A percentile compares a stretch with the other conserved stretches of the same genome.
Conservation (phyloP, 176 grass and related monocot genomes). For the Oryza glumipatula region DNA sequence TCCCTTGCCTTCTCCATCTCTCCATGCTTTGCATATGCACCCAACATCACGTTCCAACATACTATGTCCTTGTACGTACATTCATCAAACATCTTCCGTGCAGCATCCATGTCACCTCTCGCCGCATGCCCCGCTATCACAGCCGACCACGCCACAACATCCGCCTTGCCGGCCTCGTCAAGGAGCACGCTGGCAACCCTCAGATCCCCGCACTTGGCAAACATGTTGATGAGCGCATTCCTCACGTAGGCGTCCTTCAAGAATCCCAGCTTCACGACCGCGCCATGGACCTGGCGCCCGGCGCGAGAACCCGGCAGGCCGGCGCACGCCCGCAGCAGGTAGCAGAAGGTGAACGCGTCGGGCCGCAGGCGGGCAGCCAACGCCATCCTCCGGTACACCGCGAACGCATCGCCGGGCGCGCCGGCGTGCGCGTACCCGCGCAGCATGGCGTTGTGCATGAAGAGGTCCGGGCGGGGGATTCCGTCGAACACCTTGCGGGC, state of each 20-base stretch:
- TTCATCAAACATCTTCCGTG: slow-evolving; percentile 48
- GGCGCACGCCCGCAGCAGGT: slow-evolving; percentile 45
- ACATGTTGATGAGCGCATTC: slow-evolving; percentile 56
- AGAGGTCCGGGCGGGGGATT: slow-evolving; percentile 51
- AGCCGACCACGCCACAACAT: slow-evolving; percentile 46
- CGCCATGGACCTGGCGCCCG: slow-evolving; percentile 46
- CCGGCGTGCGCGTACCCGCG: slow-evolving; percentile 28
- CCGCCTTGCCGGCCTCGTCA: background rate
- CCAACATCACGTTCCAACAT: slow-evolving; percentile 57
- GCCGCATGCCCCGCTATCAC: slow-evolving; percentile 24
- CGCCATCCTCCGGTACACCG: slow-evolving; percentile 31
- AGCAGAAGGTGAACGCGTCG: slow-evolving; percentile 50
- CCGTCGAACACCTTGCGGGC: slow-evolving; percentile 49
- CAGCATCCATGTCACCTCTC: slow-evolving; percentile 40
- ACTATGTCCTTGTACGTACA: slow-evolving; percentile 44
- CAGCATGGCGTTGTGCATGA: slow-evolving; percentile 58
- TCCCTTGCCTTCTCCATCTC: slow-evolving; percentile 47
- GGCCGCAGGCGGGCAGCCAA: background rate
- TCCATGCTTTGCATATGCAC: slow-evolving; percentile 41
- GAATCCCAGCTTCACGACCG: slow-evolving; percentile 43
- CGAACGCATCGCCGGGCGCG: slow-evolving; percentile 8
- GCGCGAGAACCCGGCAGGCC: slow-evolving; percentile 5
- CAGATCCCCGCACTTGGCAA: slow-evolving; percentile 50
- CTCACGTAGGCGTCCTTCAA: slow-evolving; percentile 36
- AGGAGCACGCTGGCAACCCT: slow-evolving; percentile 25